phyloP scores from a whole-genome alignment of 495 filamentous ascomycete genomes.

The Aspergillus campestris region DNA sequence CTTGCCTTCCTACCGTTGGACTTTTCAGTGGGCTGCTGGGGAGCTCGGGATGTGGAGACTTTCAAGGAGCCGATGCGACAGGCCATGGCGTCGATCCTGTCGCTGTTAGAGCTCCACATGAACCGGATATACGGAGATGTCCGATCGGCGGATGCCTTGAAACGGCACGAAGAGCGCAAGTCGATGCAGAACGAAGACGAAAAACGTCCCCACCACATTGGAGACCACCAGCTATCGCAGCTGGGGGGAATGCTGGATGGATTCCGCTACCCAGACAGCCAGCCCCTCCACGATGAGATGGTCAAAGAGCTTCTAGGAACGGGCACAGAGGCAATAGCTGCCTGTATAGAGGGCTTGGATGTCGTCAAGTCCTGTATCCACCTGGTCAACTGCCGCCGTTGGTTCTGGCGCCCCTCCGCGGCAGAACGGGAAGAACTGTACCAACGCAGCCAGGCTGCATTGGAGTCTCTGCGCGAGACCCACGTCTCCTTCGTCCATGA shows the following conservation, averaged over 20 bases:
- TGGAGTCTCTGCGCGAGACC: slow-evolving; percentile 3
- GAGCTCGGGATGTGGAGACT: slow-evolving; percentile 8
- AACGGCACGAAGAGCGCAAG: background rate
- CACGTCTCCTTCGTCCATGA: slow-evolving; percentile 9
- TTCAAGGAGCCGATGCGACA: slow-evolving; percentile 15
- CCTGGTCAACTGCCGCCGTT: slow-evolving; percentile 10
- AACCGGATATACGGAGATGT: slow-evolving; percentile 4
- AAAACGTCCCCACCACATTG: slow-evolving; percentile 3
- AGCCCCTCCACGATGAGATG: slow-evolving; percentile 5
- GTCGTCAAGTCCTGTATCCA: slow-evolving; percentile 11
- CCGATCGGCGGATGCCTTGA: slow-evolving; percentile 5
- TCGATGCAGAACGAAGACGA: background rate
- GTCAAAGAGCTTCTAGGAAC: slow-evolving; percentile 1
- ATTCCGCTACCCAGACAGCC: slow-evolving; percentile 5
- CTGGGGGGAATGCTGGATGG: slow-evolving; percentile 10
- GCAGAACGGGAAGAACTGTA: slow-evolving; percentile 6
- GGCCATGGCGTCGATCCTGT: slow-evolving; percentile 6
- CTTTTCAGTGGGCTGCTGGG: slow-evolving; percentile 18
- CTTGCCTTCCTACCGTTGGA: slow-evolving; percentile 20
- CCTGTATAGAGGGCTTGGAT: slow-evolving; percentile 6
- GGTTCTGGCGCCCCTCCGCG: slow-evolving; percentile 5
- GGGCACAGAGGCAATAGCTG: slow-evolving; percentile 6
- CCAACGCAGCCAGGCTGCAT: slow-evolving; percentile 2
- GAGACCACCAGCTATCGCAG: slow-evolving; percentile 12
- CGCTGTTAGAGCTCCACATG: slow-evolving; percentile 16